phyloP scores from a whole-genome alignment of 805 yeast species.

The Candida railenensis region DNA sequence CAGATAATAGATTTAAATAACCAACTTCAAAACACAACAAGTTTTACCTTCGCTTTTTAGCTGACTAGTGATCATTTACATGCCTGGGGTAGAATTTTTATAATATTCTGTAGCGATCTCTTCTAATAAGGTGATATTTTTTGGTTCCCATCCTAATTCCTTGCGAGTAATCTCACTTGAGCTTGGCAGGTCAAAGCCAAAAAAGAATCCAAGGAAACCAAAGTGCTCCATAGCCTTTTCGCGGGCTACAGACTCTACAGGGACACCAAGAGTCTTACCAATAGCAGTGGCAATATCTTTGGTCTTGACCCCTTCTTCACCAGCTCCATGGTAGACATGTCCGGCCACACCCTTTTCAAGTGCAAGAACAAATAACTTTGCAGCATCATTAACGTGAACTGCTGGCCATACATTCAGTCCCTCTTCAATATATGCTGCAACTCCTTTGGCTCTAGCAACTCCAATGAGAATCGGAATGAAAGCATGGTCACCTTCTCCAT shows the following conservation, averaged over 20 bases:
- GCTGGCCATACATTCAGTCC: slow-evolving; percentile 31
- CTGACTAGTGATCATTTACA: too few species aligned
- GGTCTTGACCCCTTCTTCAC: slow-evolving; percentile 16
- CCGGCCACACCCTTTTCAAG: slow-evolving; percentile 11
- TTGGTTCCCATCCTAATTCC: slow-evolving; percentile 25
- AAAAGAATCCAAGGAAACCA: slow-evolving; percentile 11
- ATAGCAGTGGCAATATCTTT: slow-evolving; percentile 24
- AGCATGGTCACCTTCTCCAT: slow-evolving; percentile 26
- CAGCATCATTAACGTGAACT: slow-evolving; percentile 30
- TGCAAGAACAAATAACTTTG: slow-evolving; percentile 18
- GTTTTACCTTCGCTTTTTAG: too few species aligned
- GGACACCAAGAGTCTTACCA: slow-evolving; percentile 15
- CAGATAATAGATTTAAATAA: too few species aligned
- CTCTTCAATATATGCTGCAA: slow-evolving; percentile 34
- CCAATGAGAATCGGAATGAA: slow-evolving; percentile 21
- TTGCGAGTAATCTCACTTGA: slow-evolving; percentile 16
- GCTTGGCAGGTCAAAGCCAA: slow-evolving; percentile 7
- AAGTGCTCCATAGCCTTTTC: slow-evolving; percentile 9
- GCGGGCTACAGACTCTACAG: slow-evolving; percentile 11
- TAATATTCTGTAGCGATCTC: slow-evolving; percentile 13
- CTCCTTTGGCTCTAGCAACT: slow-evolving; percentile 28
- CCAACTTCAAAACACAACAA: too few species aligned
- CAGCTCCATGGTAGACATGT: slow-evolving; percentile 8
- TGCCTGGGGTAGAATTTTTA: too few species aligned
- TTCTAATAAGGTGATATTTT: slow-evolving; percentile 13